These are phyloP conservation scores for Ophioceras dolichostomum DNA, from an alignment of 2,329 filamentous ascomycete genomes.

Conservation along the genomic window DNA sequence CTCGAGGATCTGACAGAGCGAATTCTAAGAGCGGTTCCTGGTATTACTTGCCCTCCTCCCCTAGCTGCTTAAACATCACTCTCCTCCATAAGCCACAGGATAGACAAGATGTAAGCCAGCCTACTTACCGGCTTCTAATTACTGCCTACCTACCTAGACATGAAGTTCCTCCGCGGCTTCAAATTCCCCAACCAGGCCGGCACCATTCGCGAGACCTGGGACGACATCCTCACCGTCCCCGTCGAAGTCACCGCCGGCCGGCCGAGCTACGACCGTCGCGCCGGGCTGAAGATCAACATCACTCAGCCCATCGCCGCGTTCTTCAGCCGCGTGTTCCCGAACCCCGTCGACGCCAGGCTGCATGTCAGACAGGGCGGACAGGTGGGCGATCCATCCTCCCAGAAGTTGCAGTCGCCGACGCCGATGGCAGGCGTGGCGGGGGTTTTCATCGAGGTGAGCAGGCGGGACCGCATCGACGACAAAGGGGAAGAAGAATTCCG, in stretches of 20 bases:
- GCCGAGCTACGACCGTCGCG: neutral
- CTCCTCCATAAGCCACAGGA: neutral
- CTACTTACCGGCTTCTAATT: too few species aligned
- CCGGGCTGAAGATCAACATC: neutral
- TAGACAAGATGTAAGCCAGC: too few species aligned
- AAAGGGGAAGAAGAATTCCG: neutral
- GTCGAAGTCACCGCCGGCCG: neutral
- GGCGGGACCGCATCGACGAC: neutral
- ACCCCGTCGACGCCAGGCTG: neutral
- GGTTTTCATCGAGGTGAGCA: neutral
- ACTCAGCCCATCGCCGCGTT: neutral
- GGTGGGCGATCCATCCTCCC: neutral
- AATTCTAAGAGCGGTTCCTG: too few species aligned
- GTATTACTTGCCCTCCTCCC: too few species aligned
- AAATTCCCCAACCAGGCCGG: neutral
- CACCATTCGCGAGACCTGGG: neutral
- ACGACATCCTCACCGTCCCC: neutral
- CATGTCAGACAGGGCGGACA: neutral
- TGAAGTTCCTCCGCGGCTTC: neutral
- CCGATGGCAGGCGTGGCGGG: neutral
- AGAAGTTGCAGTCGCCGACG: neutral
- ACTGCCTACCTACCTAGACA: too few species aligned
- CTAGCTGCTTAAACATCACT: too few species aligned
- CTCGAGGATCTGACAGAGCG: too few species aligned
- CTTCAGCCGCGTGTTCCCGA: neutral